These are phyloP conservation scores for Nitzschia sp. DNA, from an alignment of 108 stramenopile genomes.

Conservation along the genomic window DNA sequence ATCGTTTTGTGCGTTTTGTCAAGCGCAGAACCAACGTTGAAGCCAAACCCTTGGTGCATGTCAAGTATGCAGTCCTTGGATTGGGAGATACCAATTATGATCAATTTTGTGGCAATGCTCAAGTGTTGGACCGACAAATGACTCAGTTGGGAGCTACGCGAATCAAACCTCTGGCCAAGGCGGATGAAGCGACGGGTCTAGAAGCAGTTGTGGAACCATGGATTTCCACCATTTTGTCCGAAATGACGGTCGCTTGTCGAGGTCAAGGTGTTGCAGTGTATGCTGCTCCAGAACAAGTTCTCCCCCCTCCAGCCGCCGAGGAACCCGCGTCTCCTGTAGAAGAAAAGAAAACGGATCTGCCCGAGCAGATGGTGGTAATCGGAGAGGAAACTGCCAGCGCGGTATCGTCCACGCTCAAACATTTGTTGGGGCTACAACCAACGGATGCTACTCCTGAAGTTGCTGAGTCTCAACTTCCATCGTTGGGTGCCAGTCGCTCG, in stretches of 20 bases:
- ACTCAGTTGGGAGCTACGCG: constrained; percentile 68
- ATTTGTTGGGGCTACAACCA: constrained; percentile 30
- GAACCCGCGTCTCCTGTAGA: not conserved
- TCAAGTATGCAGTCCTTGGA: constrained; percentile 68
- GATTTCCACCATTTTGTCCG: constrained; percentile 42
- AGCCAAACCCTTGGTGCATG: constrained; percentile 47
- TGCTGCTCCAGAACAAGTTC: too few species aligned
- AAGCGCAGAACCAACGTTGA: constrained; percentile 53
- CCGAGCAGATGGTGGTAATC: not conserved
- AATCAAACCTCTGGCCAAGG: constrained; percentile 48
- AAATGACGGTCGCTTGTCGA: constrained; percentile 50
- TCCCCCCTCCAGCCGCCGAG: not conserved
- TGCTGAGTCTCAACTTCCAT: constrained; percentile 41
- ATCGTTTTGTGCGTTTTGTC: constrained; percentile 67
- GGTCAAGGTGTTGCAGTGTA: constrained; percentile 1
- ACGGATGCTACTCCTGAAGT: constrained; percentile 35
- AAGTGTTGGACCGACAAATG: constrained; percentile 62
- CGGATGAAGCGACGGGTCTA: constrained; percentile 89
- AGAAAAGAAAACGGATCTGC: not conserved
- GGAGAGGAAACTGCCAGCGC: constrained; percentile 26
- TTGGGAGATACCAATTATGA: constrained; percentile 90
- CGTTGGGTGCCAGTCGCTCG: constrained; percentile 49
- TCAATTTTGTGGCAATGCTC: constrained; percentile 78
- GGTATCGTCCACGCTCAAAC: constrained; percentile 21
- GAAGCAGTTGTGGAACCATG: constrained; percentile 88